Evolutionary conservation across 345 rosid species (phyloP), one percentile per base, ranked within the genome.

Genomic region (Heritiera littoralis): DNA sequence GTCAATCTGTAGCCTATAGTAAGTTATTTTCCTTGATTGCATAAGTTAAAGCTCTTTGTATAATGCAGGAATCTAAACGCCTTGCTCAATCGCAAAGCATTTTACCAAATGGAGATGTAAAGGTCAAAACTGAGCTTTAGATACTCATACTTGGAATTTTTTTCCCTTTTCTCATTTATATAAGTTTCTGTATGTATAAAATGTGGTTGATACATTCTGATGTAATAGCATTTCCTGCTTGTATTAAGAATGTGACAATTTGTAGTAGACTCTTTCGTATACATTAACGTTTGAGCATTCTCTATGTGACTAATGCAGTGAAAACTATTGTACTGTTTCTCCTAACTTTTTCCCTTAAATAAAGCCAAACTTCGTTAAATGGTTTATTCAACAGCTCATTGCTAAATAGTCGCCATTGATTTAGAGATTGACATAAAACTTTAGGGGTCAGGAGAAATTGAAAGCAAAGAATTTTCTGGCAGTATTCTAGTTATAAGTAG

Each of bases 51-150:
- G 59, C 28, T 70, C 14, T 30, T 83, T 38, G 0, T 81, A 11
- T 13, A 18, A 77, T 88, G 74, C 91, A 95, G 99, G 99, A 94
- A 85, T 77, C 88, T 10, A 96, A 91, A 82, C 87, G 94, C 76
- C 84, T 86, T 83, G 92, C 94, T 7, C 97, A 92, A 70, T 84
- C 91, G 7, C 98, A 92, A 83, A 90, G 84, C 78, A 81, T 82
- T 54, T 87, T 94, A 74, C 96, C 97, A 56, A 93, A 95, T 85
- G 98, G 99, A 77, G 98, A 95, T 77, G 86, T 90, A 65, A 94
- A 90, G 83, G 88, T 91, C 71, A 91, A 95, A 83, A 43, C 81
- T 23, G 98, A 95, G 83, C 84, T 76, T 75, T 92, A 86, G 83
- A 81, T 64, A 43, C 4, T 20, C 11, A 10, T 46, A 30, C 10